Percentiles rank a stretch among this genome's conserved stretches.
These are phyloP conservation scores for Microbotryomycetes sp. DNA, from an alignment of 1,284 basidiomycete genomes.

Conservation along the genomic window DNA sequence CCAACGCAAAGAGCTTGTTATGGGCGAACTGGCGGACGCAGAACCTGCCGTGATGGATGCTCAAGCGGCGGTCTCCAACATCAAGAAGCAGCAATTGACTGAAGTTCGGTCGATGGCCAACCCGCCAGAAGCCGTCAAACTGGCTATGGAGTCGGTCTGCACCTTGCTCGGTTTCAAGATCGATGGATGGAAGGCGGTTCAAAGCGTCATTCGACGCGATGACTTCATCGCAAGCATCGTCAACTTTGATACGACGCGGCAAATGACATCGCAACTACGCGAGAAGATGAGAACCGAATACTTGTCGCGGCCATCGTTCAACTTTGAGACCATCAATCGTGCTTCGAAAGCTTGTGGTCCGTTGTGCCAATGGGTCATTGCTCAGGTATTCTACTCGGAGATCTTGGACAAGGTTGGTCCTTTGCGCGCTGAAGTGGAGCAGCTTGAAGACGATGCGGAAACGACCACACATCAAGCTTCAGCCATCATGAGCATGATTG, in stretches of 20 bases:
- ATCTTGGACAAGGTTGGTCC: conserved; percentile 98
- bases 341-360: conserved; percentile 97
- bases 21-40: conserved; percentile 92
- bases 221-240: conserved; percentile 97
- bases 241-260: conserved; percentile 86
- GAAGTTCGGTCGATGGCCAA: conserved; percentile 99
- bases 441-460: conserved; percentile 83
- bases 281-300: conserved; percentile 93
- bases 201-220: conserved; percentile 91
- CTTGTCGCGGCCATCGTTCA: conserved; percentile 82
- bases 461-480: conserved; percentile 86
- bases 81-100: conserved; percentile 92
- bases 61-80: conserved; percentile 89
- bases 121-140: conserved; percentile 93
- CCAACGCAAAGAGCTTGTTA: conserved; percentile 79
- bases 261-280: conserved; percentile 83
- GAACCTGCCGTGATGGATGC: conserved; percentile 96
- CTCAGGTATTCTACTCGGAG: conserved; percentile 94
- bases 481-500: conserved; percentile 85
- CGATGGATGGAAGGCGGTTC: conserved; percentile 94
- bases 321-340: conserved; percentile 90
- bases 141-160: conserved; percentile 98
- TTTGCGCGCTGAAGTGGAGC: conserved; percentile 88
- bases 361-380: conserved; percentile 95
- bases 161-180: conserved; percentile 95